Evolutionary conservation across 164 flowering plant genomes (phyloP).

Genomic region (Vitis cinerea): DNA sequence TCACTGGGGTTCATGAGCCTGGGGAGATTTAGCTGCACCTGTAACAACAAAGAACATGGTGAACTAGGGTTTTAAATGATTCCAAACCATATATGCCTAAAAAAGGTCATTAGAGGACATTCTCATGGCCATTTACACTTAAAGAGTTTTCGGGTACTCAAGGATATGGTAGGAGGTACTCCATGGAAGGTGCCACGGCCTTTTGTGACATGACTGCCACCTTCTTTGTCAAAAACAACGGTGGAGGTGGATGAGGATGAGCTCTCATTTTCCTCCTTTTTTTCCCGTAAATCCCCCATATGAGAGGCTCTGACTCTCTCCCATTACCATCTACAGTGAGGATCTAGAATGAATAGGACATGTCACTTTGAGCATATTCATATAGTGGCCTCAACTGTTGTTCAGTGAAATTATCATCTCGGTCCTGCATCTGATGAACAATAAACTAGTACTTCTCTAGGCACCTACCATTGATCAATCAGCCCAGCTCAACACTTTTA

Average conservation of each 20-base stretch:
- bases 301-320: background rate
- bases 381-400: slow-evolving; percentile 4
- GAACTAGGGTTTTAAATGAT: no score
- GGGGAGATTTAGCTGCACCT: no score
- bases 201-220: slow-evolving; percentile 19
- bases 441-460: background rate
- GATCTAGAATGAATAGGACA: slow-evolving; percentile 23
- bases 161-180: background rate
- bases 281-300: no score
- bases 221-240: slow-evolving; percentile 1
- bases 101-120: background rate
- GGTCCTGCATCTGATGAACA: no score
- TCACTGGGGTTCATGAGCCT: no score
- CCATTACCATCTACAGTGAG: slow-evolving; percentile 6
- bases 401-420: background rate
- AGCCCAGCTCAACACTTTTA: background rate
- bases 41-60: no score
- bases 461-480: background rate
- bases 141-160: background rate
- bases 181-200: slow-evolving; percentile 15
- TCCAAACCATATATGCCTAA: background rate
- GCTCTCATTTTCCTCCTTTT: background rate
- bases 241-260: background rate
- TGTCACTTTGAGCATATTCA: slow-evolving; percentile 12
- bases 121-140: background rate